A percentile compares a stretch with the other conserved stretches of the same genome.
Conservation (phyloP, 108 stramenopile species). For the Cyclotella distinguenda region DNA sequence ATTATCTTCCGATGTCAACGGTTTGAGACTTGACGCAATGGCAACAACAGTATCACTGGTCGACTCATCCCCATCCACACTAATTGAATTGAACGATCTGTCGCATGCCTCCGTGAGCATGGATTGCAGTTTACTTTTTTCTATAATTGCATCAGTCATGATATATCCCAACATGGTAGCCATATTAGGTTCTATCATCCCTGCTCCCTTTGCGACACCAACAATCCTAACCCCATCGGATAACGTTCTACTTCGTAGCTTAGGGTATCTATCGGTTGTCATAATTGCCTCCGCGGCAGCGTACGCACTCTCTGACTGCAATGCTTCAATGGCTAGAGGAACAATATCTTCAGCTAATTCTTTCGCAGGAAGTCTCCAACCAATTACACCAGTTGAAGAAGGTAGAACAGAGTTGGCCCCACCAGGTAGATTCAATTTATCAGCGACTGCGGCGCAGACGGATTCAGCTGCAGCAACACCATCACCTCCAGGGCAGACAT, state of each 20-base stretch:
- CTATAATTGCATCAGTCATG: conserved; percentile 88
- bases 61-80: conserved; percentile 94
- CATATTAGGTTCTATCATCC: conserved; percentile 99
- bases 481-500: conserved; percentile 92
- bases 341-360: conserved; percentile 80
- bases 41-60: conserved; percentile 92
- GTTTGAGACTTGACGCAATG: conserved; percentile 77
- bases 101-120: conserved; percentile 71
- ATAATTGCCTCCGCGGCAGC: conserved; percentile 87
- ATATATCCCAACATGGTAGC: conserved; percentile 96
- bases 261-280: conserved; percentile 88
- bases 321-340: conserved; percentile 65
- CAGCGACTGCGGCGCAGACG: conserved; percentile 85
- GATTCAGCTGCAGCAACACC: conserved; percentile 84
- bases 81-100: conserved; percentile 91
- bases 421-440: conserved; percentile 65
- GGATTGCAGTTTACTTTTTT: conserved; percentile 65
- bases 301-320: conserved; percentile 79
- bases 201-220: conserved; percentile 95
- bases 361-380: conserved; percentile 94
- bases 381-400: conserved; percentile 95
- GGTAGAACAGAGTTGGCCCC: conserved; percentile 82
- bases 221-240: conserved; percentile 79
- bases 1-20: conserved; percentile 54
- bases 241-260: conserved; percentile 75